A percentile compares a stretch with the other conserved stretches of the same genome.
These are phyloP conservation scores for Eragrostis curvula DNA, from an alignment of 176 grass and related monocot genomes.

Conservation along the genomic window DNA sequence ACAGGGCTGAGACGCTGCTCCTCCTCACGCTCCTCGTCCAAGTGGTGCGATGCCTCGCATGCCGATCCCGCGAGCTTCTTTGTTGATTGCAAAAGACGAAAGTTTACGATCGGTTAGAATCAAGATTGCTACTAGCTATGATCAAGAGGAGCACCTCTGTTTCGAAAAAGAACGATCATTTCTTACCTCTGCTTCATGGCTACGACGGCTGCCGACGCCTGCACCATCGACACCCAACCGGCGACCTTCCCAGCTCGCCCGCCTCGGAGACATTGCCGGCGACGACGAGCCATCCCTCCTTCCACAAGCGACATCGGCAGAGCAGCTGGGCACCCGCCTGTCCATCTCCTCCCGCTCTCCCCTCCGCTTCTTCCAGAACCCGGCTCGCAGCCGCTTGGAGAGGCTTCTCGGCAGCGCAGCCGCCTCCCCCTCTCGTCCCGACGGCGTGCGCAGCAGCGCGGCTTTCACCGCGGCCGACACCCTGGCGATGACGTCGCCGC, in stretches of 20 bases:
- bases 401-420: constrained; percentile 40
- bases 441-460: constrained; percentile 33
- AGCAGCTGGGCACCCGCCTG: constrained; percentile 24
- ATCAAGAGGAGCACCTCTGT: background rate
- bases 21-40: constrained; percentile 41
- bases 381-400: constrained; percentile 34
- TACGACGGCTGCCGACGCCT: background rate
- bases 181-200: constrained; percentile 29
- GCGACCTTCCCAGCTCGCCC: constrained; percentile 26
- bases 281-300: constrained; percentile 15
- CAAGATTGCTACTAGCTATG: background rate
- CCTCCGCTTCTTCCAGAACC: constrained; percentile 62
- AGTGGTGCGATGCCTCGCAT: constrained; percentile 28
- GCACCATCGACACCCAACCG: background rate
- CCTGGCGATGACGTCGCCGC: constrained; percentile 45
- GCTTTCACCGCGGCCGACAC: constrained; percentile 54
- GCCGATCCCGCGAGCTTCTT: constrained; percentile 19
- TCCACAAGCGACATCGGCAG: background rate
- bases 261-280: constrained; percentile 31
- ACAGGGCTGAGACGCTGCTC: constrained; percentile 65
- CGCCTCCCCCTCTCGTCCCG: constrained; percentile 9
- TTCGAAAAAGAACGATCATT: background rate
- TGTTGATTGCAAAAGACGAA: background rate
- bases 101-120: background rate
- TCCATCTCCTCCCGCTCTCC: constrained; percentile 21